These are phyloP conservation scores for Helminthosporium solani DNA, from an alignment of 2,329 filamentous ascomycete genomes.

Conservation along the genomic window DNA sequence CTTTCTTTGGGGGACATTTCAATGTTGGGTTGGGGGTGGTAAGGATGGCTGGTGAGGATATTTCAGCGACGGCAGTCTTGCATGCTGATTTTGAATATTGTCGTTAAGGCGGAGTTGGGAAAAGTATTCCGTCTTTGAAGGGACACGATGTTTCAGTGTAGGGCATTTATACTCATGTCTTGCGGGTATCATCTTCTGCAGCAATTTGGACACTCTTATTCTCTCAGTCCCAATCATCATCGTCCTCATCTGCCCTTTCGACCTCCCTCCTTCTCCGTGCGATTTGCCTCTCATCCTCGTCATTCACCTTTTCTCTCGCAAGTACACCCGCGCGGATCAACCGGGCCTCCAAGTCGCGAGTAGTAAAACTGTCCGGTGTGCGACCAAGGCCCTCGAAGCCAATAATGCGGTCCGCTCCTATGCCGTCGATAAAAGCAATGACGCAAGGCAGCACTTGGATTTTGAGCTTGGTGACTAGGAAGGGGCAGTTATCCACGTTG, in stretches of 20 bases:
- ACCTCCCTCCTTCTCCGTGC: conserved; percentile 32
- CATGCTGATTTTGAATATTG: too few species aligned
- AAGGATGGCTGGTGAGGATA: too few species aligned
- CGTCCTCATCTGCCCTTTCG: conserved; percentile 45
- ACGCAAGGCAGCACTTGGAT: conserved; percentile 61
- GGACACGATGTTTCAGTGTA: neutral
- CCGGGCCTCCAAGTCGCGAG: conserved; percentile 55
- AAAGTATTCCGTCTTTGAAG: too few species aligned
- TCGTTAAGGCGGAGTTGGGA: too few species aligned
- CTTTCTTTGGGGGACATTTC: too few species aligned
- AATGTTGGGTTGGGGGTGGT: too few species aligned
- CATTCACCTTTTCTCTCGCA: conserved; percentile 53
- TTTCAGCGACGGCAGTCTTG: too few species aligned
- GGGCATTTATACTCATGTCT: neutral
- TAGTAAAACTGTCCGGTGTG: conserved; percentile 55
- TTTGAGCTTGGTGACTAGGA: conserved; percentile 59
- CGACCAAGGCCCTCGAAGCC: conserved; percentile 60
- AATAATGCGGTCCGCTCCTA: conserved; percentile 57
- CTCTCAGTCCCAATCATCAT: conserved; percentile 55
- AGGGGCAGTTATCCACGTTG: conserved; percentile 61
- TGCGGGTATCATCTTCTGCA: conserved; percentile 1
- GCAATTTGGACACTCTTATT: neutral
- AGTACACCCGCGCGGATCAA: conserved; percentile 55
- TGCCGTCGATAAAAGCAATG: conserved; percentile 57
- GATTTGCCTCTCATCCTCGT: conserved; percentile 43